Base-by-base conservation (phyloP, 306 rosid species). In the Cicer judaicum region DNA sequence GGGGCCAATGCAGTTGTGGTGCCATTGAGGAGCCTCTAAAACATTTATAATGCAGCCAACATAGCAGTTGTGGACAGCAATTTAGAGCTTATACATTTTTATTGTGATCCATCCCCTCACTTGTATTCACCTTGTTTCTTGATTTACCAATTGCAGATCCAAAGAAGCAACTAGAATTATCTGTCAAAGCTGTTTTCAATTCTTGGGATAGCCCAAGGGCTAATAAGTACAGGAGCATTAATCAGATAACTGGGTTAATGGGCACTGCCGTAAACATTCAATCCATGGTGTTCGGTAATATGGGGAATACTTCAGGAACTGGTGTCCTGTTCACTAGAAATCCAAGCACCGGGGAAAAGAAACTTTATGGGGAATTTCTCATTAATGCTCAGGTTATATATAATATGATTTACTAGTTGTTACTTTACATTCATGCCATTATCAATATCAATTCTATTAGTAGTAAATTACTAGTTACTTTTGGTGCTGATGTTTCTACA, bases 201-300 rank as follows among this genome's bases (percentile, higher is more conserved):
- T 94, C 99, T 48, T 94, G 99, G 99, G 99, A 94, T 83, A 92
- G 99, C 72, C 89, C 92, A 7, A 88, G 99, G 87, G 97, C 99
- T 52, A 92, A 68, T 67, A 94, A 94, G 69, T 94, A 94, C 57
- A 77, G 99, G 57, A 86, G 79, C 85, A 92, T 94, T 85, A 94
- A 90, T 80, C 99, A 89, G 83, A 94, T 94, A 78, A 82, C 83
- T 4, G 97, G 93, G 43, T 86, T 94, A 64, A 87, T 85, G 82
- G 99, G 99, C 79, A 94, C 97, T 34, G 97, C 97, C 1, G 99
- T 94, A 12, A 94, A 94, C 87, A 91, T 94, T 82, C 99, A 94
- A 77, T 79, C 88, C 76, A 94, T 94, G 99, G 99, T 90, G 77
- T 94, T 88, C 56, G 97, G 97, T 10, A 94, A 94, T 82, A 94